Evolutionary conservation across 306 rosid species (phyloP), one percentile per base, ranked within the genome.

Genomic region (Adenanthera pavonina): DNA sequence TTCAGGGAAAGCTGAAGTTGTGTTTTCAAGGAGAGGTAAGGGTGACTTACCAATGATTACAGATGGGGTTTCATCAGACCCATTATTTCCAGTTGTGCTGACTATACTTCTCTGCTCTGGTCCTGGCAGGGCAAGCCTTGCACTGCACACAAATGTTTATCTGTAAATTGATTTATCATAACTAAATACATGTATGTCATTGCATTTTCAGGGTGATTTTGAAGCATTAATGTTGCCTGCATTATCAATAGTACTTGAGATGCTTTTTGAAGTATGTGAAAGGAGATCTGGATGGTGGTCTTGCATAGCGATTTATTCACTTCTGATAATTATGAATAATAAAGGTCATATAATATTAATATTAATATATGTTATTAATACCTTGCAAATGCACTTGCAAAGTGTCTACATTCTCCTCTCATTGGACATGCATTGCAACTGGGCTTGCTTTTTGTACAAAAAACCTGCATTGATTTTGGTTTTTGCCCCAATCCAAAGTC

Each of bases 311-410:
- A 13, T 44, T 15, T 0, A 7, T 12, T 72, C 57, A 59, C 53
- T 70, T 36, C 47, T 2, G 8, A 35, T 8, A 36, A 25, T 66
- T 20, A 35, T 76, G 49, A 62, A 84, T 57, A 13, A 10, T 17
- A 12, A 35, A 61, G 48, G 17, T 56, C 79, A 75, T 17, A 69
- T 14, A 61, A 61, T 49, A 10, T 25, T 25, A 25, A 25, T 25
- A 34, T 71, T 59, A 81, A 20, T 60, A 71, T 49, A 60, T 79
- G 69, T 43, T 51, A 68, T 15, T 74, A 84, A 73, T 79, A 96
- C 99, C 98, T 96, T 71, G 99, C 97, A 89, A 94, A 96, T 68
- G 99, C 99, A 70, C 99, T 96, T 3, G 99, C 99, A 73, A 96
- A 96, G 85, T 96, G 99, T 82, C 99, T 89, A 78, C 99, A 96